phyloP scores from a whole-genome alignment of 2,329 filamentous ascomycete species.

The Fusarium staphyleae region DNA sequence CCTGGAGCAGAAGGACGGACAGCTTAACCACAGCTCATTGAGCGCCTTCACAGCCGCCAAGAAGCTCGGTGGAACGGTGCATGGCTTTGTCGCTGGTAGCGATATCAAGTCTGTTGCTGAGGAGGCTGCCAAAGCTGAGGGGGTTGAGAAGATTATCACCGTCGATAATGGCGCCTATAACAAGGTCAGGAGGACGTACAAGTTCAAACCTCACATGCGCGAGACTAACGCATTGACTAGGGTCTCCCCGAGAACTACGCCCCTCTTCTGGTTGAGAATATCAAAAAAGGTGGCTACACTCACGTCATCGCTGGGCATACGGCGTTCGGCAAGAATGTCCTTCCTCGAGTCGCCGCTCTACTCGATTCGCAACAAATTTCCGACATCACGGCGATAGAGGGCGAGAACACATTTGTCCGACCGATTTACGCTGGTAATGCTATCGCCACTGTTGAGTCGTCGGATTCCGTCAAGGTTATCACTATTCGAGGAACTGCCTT shows the following conservation, averaged over 20 bases:
- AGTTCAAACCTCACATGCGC: neutral
- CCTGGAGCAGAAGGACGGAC: constrained; percentile 90
- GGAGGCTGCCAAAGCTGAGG: constrained; percentile 86
- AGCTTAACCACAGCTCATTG: constrained; percentile 82
- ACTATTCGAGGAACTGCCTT: constrained; percentile 96
- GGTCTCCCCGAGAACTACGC: constrained; percentile 93
- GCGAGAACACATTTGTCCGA: constrained; percentile 92
- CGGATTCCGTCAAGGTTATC: constrained; percentile 84
- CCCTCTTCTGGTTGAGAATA: constrained; percentile 92
- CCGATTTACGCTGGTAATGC: constrained; percentile 98
- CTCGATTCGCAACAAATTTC: constrained; percentile 93
- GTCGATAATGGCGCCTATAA: constrained; percentile 92
- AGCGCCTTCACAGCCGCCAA: constrained; percentile 85
- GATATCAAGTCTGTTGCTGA: constrained; percentile 78
- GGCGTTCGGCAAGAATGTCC: constrained; percentile 93
- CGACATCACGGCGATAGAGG: constrained; percentile 85
- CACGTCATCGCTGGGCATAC: constrained; percentile 92
- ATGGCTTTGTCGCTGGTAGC: constrained; percentile 85
- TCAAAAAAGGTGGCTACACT: constrained; percentile 93
- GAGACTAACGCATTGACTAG: constrained; percentile 51
- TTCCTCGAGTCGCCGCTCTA: constrained; percentile 90
- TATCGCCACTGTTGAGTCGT: constrained; percentile 92
- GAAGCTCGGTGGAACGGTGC: constrained; percentile 84
- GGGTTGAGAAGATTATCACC: constrained; percentile 88
- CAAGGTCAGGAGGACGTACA: constrained; percentile 64